Base-by-base conservation (phyloP, 2,329 filamentous ascomycete species). In the Diaporthe nobilis region DNA sequence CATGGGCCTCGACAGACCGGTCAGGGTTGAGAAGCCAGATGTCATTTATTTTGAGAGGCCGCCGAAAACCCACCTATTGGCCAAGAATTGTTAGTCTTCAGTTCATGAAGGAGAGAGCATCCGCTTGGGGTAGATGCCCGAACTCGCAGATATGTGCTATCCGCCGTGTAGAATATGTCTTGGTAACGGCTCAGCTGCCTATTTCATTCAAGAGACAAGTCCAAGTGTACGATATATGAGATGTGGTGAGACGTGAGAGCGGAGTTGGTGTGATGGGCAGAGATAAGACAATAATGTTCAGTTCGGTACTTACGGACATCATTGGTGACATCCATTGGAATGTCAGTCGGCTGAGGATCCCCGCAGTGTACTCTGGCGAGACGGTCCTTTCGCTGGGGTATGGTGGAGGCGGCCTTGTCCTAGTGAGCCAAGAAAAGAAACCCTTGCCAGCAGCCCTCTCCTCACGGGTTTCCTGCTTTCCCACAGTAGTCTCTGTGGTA, bases 11-110 rank as follows among this genome's bases (percentile, higher is more conserved):
- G 60, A 95, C 92, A 22, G 91, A 90, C 76, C 97, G 90, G 76
- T 94, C 86, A 0, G 96, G 96, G 78, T 98, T 98, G 79, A 98
- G 94, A 0, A 88, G 86, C 93, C 95, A 98, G 75, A 99, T 92
- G 82, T 99, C 97, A 79, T 94, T 94, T 73, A 92, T 86, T 80
- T 98, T 94, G 3, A 99, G 89, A 2, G 92, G 92, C 20, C 97
- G 92, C 81, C 95, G 92, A 84, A 98, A 98, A 47, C 97, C 97
- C 57, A 92, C 90, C 92, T 65, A 31, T 60, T 7, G 20, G 15
- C 20, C 15, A 47, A n/a, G 25, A 47, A 1, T 15, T 9, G 39
- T 65, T 4, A 65, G 60, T 65, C 17, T 3, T 22, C 8, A 65
- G 42, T 47, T 31, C 39, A 87, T 0, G 95, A 98, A 47, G 4